Conservation (phyloP, 2,329 filamentous ascomycete species). For the Phoma sp. region DNA sequence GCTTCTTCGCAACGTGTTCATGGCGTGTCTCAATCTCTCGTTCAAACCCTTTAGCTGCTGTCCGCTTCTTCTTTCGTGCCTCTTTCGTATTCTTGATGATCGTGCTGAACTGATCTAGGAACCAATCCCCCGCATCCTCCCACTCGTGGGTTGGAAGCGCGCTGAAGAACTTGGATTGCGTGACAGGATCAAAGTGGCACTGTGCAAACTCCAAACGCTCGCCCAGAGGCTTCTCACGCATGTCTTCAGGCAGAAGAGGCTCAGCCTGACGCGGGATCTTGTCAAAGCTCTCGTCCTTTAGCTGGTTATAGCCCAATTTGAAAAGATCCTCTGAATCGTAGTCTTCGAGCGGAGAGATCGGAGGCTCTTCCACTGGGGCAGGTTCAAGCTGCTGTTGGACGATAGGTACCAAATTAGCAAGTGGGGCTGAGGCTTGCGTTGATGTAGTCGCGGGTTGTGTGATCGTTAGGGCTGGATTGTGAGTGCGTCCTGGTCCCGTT, state of each 20-base stretch:
- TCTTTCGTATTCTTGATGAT: constrained; percentile 61
- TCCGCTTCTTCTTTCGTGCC: constrained; percentile 61
- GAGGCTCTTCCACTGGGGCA: constrained; percentile 12
- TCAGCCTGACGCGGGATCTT: constrained; percentile 34
- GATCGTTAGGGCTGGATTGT: constrained; percentile 3
- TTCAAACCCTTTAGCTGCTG: constrained; percentile 62
- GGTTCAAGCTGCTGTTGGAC: constrained; percentile 17
- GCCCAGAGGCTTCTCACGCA: constrained; percentile 34
- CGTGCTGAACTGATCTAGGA: constrained; percentile 62
- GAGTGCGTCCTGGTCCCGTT: neutral
- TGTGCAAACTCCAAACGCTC: constrained; percentile 41
- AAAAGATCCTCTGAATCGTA: constrained; percentile 56
- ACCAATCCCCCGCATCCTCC: constrained; percentile 69
- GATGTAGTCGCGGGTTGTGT: constrained; percentile 1
- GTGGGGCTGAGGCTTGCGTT: constrained; percentile 8
- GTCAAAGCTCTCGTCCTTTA: constrained; percentile 61
- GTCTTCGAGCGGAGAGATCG: constrained; percentile 42
- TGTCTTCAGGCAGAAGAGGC: constrained; percentile 30
- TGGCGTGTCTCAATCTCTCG: constrained; percentile 62
- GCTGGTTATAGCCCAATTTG: constrained; percentile 56
- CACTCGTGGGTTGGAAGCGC: constrained; percentile 63
- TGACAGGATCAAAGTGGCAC: constrained; percentile 31
- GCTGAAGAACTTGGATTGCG: constrained; percentile 60
- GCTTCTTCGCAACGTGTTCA: constrained; percentile 58
- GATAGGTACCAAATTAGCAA: constrained; percentile 11